Conservation (phyloP, 345 rosid species). For the Salix exigua region DNA sequence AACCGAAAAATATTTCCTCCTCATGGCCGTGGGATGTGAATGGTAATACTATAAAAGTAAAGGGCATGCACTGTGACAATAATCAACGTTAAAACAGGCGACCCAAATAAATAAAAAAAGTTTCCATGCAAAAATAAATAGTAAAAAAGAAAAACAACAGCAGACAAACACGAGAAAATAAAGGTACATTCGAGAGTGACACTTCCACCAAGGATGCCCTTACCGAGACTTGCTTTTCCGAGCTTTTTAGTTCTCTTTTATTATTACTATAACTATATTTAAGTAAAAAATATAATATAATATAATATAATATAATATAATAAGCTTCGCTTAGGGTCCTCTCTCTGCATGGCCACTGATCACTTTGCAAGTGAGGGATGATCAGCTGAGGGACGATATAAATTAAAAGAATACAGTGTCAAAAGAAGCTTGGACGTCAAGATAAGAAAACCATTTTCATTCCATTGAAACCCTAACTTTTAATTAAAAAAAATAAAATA, state of each 20-base stretch:
- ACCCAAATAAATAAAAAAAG: background rate
- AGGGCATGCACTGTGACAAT: background rate
- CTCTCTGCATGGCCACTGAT: conserved; percentile 31
- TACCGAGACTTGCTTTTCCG: conserved; percentile 25
- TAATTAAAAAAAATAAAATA: conserved; percentile 13
- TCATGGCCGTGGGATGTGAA: background rate
- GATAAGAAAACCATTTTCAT: conserved; percentile 10
- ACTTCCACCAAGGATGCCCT: conserved; percentile 34
- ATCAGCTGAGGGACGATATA: conserved; percentile 10
- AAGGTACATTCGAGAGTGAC: conserved; percentile 39
- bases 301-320: no score
- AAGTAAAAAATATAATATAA: background rate
- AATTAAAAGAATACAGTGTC: background rate
- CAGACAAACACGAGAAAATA: conserved; percentile 27
- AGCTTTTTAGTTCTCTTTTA: conserved; percentile 11
- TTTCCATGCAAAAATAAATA: conserved; percentile 19
- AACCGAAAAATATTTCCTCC: background rate
- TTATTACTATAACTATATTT: background rate
- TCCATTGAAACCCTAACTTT: conserved; percentile 19
- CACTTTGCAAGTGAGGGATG: conserved; percentile 4
- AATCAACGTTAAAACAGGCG: conserved; percentile 1
- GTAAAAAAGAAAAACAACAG: background rate
- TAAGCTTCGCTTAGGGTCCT: conserved; percentile 16
- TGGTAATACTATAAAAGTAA: background rate
- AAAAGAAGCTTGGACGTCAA: conserved; percentile 30